These are phyloP conservation scores for Russula sp. DNA, from an alignment of 768 basidiomycete genomes.

Conservation along the genomic window DNA sequence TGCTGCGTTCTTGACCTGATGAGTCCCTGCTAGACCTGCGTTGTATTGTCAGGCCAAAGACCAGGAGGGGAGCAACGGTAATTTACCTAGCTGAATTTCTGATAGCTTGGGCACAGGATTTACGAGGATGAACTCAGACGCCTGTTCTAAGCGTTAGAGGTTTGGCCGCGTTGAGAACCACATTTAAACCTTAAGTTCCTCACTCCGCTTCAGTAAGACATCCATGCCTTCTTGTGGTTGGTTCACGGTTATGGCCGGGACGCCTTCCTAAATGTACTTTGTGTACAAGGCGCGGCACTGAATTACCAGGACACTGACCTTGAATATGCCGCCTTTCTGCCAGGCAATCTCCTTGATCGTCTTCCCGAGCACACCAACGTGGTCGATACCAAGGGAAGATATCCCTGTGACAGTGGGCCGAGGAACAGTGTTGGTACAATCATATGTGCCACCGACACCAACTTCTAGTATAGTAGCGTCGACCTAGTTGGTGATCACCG, in stretches of 20 bases:
- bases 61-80: background rate
- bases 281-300: background rate
- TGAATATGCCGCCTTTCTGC: constrained; percentile 97
- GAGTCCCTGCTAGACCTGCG: constrained; percentile 73
- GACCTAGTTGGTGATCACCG: constrained; percentile 35
- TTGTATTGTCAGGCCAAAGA: constrained; percentile 9
- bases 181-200: constrained; percentile 50
- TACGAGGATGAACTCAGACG: constrained; percentile 62
- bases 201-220: constrained; percentile 60
- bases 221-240: constrained; percentile 65
- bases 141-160: constrained; percentile 33
- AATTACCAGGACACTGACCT: constrained; percentile 39
- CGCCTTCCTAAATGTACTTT: constrained; percentile 45
- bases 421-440: constrained; percentile 94
- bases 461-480: constrained; percentile 94
- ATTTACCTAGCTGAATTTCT: constrained; percentile 53
- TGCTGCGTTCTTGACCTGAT: constrained; percentile 83
- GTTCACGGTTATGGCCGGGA: constrained; percentile 77
- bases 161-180: background rate
- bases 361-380: constrained; percentile 78
- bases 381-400: constrained; percentile 88
- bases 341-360: constrained; percentile 84
- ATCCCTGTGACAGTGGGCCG: constrained; percentile 85
- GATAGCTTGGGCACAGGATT: constrained; percentile 43
- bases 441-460: constrained; percentile 89